Base-by-base conservation (phyloP, 2,329 filamentous ascomycete species). In the Corniculantispora saksenae region DNA sequence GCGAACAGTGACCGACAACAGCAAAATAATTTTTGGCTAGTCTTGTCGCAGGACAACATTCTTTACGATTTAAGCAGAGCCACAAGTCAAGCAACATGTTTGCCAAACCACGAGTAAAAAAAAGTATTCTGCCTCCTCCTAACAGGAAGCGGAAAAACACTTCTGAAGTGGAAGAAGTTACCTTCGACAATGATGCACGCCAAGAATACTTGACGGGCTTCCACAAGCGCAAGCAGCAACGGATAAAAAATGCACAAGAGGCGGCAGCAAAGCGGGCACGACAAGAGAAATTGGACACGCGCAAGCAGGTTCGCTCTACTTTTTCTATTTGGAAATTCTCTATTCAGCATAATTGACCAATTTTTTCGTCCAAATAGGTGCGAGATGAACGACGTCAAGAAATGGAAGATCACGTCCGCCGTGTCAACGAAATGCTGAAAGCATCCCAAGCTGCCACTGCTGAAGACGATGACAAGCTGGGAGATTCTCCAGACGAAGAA, bases 161-260 rank as follows among this genome's bases (percentile, higher is more conserved):
- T 17, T 81, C 82, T 54, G 79, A 82, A 47, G 82, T 92, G 66
- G 92, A 94, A 73, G 92, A 97, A 76, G 90, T 99, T 77, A 87
- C 82, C 61, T 99, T 98, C 80, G 93, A 99, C 80, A 80, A 85
- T 67, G 83, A 84, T 67, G 91, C 91, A 54, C 89, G 95, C 69
- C 82, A 91, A 69, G 93, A 98, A 73, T 99, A 92, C 75, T 84
- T 99, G 65, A 97, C 93, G 0, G 95, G 95, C 3, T 99, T 99
- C 79, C 94, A 94, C 82, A 99, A 98, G 84, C 90, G 95, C 77
- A 98, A 97, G 78, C 81, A 91, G 61, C 91, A 93, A 76, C 86
- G 95, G 45, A 88, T 89, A 70, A 96, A 97, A 80, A 83, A 89
- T 77, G 94, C 94, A 1, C 91, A 95, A 74, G 93, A 95, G 70